A percentile compares a stretch with the other conserved stretches of the same genome.
Evolutionary conservation across 2,329 filamentous ascomycete species (phyloP).

Genomic region (Aspergillus ochraceoroseus): DNA sequence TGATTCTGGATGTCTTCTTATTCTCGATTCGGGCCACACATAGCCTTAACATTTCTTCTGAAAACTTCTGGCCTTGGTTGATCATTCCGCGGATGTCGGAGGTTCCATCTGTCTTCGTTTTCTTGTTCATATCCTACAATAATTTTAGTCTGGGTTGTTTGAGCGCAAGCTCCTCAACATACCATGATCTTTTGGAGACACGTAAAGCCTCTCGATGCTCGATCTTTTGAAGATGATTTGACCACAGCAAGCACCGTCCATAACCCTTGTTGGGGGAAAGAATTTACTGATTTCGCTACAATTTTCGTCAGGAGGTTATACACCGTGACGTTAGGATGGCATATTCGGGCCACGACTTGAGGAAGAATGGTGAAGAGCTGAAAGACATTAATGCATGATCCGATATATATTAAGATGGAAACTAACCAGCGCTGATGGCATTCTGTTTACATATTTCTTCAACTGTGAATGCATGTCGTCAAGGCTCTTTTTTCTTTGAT

Average conservation of each 20-base stretch:
- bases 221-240: constrained; percentile 70
- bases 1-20: constrained; percentile 65
- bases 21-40: constrained; percentile 77
- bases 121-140: constrained; percentile 49
- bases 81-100: constrained; percentile 67
- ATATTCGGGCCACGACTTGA: constrained; percentile 93
- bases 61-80: constrained; percentile 72
- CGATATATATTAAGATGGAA: not conserved
- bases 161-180: constrained; percentile 8
- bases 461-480: constrained; percentile 67
- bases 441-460: constrained; percentile 65
- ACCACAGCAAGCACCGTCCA: constrained; percentile 88
- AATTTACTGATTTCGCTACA: constrained; percentile 76
- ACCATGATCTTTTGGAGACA: constrained; percentile 43
- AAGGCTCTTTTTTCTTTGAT: constrained; percentile 59
- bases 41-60: constrained; percentile 71
- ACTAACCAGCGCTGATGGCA: constrained; percentile 45
- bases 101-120: constrained; percentile 38
- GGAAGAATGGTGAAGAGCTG: constrained; percentile 63
- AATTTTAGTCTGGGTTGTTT: constrained; percentile 12
- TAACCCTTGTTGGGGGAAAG: constrained; percentile 84
- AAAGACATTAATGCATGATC: constrained; percentile 20
- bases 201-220: constrained; percentile 52
- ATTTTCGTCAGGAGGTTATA: constrained; percentile 73
- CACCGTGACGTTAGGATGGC: constrained; percentile 72